phyloP scores from a whole-genome alignment of 352 stramenopile species.

The Phytopythium chamaehyphon region DNA sequence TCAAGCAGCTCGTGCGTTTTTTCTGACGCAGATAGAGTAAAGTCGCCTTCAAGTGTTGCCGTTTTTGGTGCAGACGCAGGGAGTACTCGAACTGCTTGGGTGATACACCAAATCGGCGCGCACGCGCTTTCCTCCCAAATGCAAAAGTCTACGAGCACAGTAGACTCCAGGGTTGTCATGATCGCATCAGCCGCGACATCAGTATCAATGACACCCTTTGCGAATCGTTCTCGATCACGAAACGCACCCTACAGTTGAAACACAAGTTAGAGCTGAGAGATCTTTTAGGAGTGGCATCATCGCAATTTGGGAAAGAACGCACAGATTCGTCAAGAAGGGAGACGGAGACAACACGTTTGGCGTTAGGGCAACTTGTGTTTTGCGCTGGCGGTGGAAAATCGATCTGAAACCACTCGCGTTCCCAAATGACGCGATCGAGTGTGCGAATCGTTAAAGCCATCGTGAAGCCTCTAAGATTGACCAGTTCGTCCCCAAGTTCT shows the following conservation, averaged over 20 bases:
- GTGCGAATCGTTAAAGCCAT: constrained; percentile 41
- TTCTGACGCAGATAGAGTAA: background rate
- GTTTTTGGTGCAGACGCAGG: background rate
- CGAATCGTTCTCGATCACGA: constrained; percentile 35
- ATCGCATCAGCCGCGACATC: constrained; percentile 40
- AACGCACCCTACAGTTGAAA: constrained; percentile 14
- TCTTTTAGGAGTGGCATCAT: no score
- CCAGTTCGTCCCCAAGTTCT: constrained; percentile 27
- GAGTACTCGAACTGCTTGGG: constrained; percentile 18
- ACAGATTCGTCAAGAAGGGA: constrained; percentile 38
- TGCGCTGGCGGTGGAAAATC: constrained; percentile 16
- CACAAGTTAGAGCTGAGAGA: background rate
- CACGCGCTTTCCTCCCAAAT: constrained; percentile 48
- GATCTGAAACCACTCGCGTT: constrained; percentile 45
- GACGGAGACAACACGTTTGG: background rate
- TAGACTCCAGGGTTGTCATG: constrained; percentile 27
- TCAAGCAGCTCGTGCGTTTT: constrained; percentile 4
- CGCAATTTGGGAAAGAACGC: no score
- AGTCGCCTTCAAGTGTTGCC: constrained; percentile 8
- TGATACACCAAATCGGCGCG: constrained; percentile 46
- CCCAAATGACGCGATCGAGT: constrained; percentile 40
- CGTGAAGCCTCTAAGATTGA: constrained; percentile 42
- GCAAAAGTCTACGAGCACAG: constrained; percentile 47
- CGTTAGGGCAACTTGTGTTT: background rate
- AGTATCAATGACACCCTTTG: constrained; percentile 15